Percentiles rank a stretch among this genome's conserved stretches.
Conservation (phyloP, 73 alveolate genomes). For the Diophrys appendiculata region DNA sequence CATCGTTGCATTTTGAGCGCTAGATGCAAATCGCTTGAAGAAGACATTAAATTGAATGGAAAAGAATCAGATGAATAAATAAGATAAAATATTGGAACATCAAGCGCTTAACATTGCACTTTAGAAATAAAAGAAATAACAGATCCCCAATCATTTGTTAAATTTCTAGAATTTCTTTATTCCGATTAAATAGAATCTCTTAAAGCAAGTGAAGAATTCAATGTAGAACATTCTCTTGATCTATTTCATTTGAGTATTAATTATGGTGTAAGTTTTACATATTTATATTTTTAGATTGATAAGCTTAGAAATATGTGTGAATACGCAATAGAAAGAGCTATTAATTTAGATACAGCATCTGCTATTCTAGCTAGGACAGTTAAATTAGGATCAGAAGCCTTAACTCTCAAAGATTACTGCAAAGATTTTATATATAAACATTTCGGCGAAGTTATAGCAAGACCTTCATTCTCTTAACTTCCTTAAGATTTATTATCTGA, state of each 20-base stretch:
- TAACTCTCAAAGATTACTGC: slow-evolving; percentile 34
- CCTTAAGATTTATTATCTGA: slow-evolving; percentile 35
- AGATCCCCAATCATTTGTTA: slow-evolving; percentile 29
- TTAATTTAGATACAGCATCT: slow-evolving; percentile 30
- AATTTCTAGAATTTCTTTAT: slow-evolving; percentile 47
- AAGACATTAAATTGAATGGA: slow-evolving; percentile 19
- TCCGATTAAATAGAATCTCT: slow-evolving; percentile 27
- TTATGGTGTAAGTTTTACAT: slow-evolving; percentile 7
- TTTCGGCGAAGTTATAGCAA: slow-evolving; percentile 38
- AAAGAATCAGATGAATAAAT: background rate
- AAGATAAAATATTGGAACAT: slow-evolving; percentile 27
- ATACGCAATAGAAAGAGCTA: slow-evolving; percentile 26
- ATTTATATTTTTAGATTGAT: slow-evolving; percentile 8
- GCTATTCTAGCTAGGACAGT: slow-evolving; percentile 21
- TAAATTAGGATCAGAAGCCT: slow-evolving; percentile 42
- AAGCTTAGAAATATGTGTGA: slow-evolving; percentile 37
- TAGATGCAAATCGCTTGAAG: slow-evolving; percentile 38
- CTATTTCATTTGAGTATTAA: slow-evolving; percentile 32
- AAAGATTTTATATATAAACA: slow-evolving; percentile 27
- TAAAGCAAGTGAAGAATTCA: slow-evolving; percentile 31
- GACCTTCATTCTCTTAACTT: slow-evolving; percentile 24
- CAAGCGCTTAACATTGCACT: slow-evolving; percentile 30
- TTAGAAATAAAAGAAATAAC: slow-evolving; percentile 16
- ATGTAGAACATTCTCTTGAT: slow-evolving; percentile 39
- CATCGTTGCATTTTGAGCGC: slow-evolving; percentile 57